Evolutionary conservation across 1,284 basidiomycete genomes (phyloP).

Genomic region (Anthracocystis panici-leucophaei): DNA sequence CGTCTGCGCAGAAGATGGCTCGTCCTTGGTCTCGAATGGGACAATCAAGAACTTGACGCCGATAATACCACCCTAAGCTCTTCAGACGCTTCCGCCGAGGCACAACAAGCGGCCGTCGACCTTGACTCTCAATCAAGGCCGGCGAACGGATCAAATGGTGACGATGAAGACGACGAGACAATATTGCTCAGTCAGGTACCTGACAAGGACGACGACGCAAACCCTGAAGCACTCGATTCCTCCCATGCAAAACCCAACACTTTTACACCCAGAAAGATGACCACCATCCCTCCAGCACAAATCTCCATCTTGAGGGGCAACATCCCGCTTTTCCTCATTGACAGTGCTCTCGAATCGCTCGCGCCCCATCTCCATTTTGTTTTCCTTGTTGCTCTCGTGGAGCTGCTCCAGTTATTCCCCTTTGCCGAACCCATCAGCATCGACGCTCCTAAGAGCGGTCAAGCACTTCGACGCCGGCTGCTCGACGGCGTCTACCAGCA

Average conservation of each 20-base stretch:
- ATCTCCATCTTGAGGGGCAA: constrained; percentile 55
- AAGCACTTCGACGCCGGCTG: constrained; percentile 48
- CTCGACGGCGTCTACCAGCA: constrained; percentile 46
- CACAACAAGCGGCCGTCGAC: constrained; percentile 35
- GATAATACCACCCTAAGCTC: constrained; percentile 3
- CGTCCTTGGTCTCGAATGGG: constrained; percentile 76
- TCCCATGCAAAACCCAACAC: constrained; percentile 28
- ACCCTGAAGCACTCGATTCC: constrained; percentile 20
- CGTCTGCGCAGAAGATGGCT: constrained; percentile 84
- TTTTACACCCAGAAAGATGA: constrained; percentile 27
- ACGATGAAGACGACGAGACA: constrained; percentile 26
- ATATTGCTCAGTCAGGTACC: constrained; percentile 45
- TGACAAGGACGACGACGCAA: constrained; percentile 36
- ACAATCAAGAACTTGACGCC: constrained; percentile 6
- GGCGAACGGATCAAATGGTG: background rate
- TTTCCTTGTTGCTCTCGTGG: constrained; percentile 49
- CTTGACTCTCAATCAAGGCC: constrained; percentile 21
- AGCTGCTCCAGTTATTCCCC: constrained; percentile 56
- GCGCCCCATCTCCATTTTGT: constrained; percentile 54
- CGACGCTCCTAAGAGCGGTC: constrained; percentile 38
- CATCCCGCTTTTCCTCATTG: constrained; percentile 58
- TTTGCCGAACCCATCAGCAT: constrained; percentile 50
- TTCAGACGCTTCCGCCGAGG: constrained; percentile 26
- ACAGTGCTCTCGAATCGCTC: constrained; percentile 45
- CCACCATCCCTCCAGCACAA: constrained; percentile 52